Conservation (phyloP, 805 yeast species). For the Cyberlindnera maritima region DNA sequence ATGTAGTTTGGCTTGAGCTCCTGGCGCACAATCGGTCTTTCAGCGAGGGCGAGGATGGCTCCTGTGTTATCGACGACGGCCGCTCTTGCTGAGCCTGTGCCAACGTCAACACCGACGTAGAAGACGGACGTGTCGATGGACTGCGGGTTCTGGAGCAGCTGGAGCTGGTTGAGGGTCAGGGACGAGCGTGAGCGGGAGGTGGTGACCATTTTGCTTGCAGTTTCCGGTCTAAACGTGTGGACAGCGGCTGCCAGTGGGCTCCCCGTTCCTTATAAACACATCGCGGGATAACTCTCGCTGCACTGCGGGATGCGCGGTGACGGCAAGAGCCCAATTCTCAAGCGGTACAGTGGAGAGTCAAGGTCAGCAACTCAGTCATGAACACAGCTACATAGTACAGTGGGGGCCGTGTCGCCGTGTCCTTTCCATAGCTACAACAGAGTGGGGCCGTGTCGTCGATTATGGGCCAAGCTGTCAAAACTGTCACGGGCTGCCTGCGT, state of each 20-base stretch:
- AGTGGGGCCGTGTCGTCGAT: no score
- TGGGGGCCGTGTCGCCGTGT: no score
- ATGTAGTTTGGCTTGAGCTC: conserved; percentile 70
- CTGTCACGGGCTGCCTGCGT: no score
- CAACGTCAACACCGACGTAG: conserved; percentile 88
- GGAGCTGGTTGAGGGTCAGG: conserved; percentile 27
- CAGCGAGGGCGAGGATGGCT: conserved; percentile 73
- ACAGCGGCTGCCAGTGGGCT: neutral
- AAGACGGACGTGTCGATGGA: conserved; percentile 31
- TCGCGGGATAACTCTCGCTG: neutral
- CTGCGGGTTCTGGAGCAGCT: conserved; percentile 26
- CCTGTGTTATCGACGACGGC: conserved; percentile 85
- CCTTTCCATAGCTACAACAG: no score
- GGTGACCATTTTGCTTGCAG: conserved; percentile 11
- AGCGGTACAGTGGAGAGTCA: no score
- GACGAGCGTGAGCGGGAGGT: conserved; percentile 27
- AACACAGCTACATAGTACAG: no score
- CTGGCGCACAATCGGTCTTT: conserved; percentile 75
- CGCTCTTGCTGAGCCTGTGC: conserved; percentile 98
- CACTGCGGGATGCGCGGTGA: neutral
- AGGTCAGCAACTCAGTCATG: no score
- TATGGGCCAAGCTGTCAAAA: no score
- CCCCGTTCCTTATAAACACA: neutral
- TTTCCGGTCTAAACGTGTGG: neutral
- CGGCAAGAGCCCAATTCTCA: neutral